Evolutionary conservation across 345 rosid genomes (phyloP), one percentile per base, ranked within the genome.

Genomic region (Populus euphratica): DNA sequence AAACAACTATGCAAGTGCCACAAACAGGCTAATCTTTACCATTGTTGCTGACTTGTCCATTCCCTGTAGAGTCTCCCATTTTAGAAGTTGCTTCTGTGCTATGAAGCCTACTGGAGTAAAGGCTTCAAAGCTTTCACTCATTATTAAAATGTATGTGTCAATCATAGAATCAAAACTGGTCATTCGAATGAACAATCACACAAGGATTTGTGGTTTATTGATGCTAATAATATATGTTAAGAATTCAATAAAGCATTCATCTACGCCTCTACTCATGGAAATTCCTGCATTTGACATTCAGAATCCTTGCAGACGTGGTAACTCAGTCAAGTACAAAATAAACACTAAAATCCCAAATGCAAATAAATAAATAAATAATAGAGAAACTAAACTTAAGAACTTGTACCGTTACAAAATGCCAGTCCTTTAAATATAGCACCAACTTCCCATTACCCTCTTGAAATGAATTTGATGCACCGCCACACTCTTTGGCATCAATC

Each of bases 351-450:
- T 27, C 7, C 43, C 52, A 69, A 39, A 44, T 44, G 50, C 50
- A 44, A 44, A 44, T 44, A 44, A 44, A 44, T 13, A 44, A 44
- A 44, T 13, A 52, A 4, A 78, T 18, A 79, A 61, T 14, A n/a
- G 66, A 29, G 66, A 41, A 67, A 33, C 5, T 33, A 38, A 49
- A 68, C 69, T 12, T 21, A 35, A 20, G 31, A 38, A 20, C 10
- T 47, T 29, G 50, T 44, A 44, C 50, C 17, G 50, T 71, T 7
- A 88, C 94, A 81, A 95, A 95, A 87, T 95, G 98, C 97, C 99
- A 95, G 73, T 93, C 99, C 86, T 93, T 95, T 79, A 95, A 80
- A 89, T 94, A 94, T 12, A 91, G 87, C 78, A 87, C 83, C 2
- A 91, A 80, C 31, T 76, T 78, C 68, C 74, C 81, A 76, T 81